Evolutionary conservation across 352 stramenopile genomes (phyloP).

Genomic region (Aphanomyces cochlioides): DNA sequence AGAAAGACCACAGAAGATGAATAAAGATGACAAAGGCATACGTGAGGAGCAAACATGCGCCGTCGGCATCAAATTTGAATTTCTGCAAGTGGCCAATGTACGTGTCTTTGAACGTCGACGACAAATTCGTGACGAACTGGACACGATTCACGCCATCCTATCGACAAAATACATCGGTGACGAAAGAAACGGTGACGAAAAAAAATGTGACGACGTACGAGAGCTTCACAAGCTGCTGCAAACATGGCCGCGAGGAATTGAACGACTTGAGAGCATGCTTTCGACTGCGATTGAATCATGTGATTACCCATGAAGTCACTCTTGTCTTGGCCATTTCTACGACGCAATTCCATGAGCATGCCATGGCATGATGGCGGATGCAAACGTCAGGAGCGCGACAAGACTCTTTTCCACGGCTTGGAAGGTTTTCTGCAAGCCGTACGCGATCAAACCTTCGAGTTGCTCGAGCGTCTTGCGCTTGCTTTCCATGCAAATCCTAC

Average conservation of each 20-base stretch:
- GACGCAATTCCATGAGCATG: background rate
- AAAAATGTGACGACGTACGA: slow-evolving; percentile 39
- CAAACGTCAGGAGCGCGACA: slow-evolving; percentile 41
- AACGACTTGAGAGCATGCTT: slow-evolving; percentile 59
- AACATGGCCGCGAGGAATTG: slow-evolving; percentile 73
- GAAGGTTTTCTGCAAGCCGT: slow-evolving; percentile 51
- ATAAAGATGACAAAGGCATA: background rate
- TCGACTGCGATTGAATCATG: slow-evolving; percentile 39
- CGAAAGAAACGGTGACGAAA: background rate
- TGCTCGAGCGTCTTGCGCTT: slow-evolving; percentile 65
- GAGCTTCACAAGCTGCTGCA: slow-evolving; percentile 41
- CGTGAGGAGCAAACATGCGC: slow-evolving; percentile 68
- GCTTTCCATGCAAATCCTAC: slow-evolving; percentile 72
- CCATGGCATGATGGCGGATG: no score
- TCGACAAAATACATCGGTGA: background rate
- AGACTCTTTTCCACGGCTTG: slow-evolving; percentile 62
- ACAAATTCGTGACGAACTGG: slow-evolving; percentile 52
- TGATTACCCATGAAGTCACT: slow-evolving; percentile 65
- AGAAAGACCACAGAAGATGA: background rate
- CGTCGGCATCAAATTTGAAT: slow-evolving; percentile 76
- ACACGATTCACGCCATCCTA: slow-evolving; percentile 63
- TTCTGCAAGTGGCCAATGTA: slow-evolving; percentile 72
- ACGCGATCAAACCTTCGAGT: slow-evolving; percentile 51
- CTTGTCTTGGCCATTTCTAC: slow-evolving; percentile 56
- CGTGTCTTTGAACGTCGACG: slow-evolving; percentile 61